A percentile compares a stretch with the other conserved stretches of the same genome.
Evolutionary conservation across 106 monocot species (phyloP).

Genomic region (Acanthochlamys bracteata): DNA sequence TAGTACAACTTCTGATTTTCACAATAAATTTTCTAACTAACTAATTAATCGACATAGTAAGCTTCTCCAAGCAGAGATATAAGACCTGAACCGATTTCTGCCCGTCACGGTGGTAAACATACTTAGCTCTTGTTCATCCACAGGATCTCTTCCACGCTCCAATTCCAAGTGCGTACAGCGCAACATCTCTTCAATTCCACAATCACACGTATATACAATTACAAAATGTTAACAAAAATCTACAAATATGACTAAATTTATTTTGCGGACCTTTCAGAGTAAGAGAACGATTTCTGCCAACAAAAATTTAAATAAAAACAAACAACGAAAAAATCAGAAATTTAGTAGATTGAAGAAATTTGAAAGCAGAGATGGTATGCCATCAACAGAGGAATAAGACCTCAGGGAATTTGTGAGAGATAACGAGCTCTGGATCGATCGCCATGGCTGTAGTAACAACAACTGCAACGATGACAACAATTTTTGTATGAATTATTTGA

Average conservation of each 20-base stretch:
- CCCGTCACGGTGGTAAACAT: constrained; percentile 71
- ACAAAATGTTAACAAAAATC: not conserved
- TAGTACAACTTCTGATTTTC: not conserved
- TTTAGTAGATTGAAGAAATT: not conserved
- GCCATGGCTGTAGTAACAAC: constrained; percentile 24
- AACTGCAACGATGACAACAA: not conserved
- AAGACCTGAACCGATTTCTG: constrained; percentile 56
- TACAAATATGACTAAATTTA: not conserved
- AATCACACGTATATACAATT: not conserved
- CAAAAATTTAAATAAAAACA: not conserved
- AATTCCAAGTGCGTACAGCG: constrained; percentile 75
- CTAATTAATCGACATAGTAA: not conserved
- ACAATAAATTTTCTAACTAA: not conserved
- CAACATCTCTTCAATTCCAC: constrained; percentile 52
- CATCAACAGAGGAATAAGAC: no score
- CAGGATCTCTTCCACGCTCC: constrained; percentile 65
- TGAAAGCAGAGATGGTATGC: not conserved
- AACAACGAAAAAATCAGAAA: not conserved
- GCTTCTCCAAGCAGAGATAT: not conserved
- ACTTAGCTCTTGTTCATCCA: constrained; percentile 86
- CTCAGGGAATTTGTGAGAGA: constrained; percentile 81
- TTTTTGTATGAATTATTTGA: not conserved
- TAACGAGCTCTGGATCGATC: constrained; percentile 55
- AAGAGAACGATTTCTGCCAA: constrained; percentile 51
- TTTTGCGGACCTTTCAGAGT: constrained; percentile 58